A percentile compares a stretch with the other conserved stretches of the same genome.
Evolutionary conservation across 2,329 filamentous ascomycete genomes (phyloP).

Genomic region (Ophiosphaerella herpotricha): DNA sequence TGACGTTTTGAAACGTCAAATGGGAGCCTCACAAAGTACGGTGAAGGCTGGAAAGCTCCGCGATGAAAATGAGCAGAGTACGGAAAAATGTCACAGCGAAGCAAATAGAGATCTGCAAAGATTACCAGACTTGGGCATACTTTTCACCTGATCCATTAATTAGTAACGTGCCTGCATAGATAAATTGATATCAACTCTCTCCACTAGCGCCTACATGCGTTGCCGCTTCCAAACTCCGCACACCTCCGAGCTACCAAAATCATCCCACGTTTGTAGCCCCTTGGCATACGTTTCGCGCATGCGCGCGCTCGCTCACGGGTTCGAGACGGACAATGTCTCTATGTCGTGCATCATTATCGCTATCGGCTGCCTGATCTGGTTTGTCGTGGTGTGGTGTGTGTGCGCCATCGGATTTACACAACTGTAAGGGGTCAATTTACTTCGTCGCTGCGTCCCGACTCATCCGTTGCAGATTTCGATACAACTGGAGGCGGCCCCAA

Average conservation of each 20-base stretch:
- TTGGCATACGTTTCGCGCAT: slow-evolving; percentile 36
- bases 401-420: slow-evolving; percentile 63
- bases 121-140: neutral
- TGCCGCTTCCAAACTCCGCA: slow-evolving; percentile 21
- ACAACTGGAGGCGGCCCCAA: slow-evolving; percentile 55
- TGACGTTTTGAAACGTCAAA: neutral
- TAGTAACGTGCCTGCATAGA: no score
- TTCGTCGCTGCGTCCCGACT: slow-evolving; percentile 1
- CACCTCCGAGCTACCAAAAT: slow-evolving; percentile 18
- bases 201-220: slow-evolving; percentile 4
- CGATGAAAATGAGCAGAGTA: neutral
- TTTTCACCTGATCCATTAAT: neutral
- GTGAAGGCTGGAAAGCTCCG: slow-evolving; percentile 9
- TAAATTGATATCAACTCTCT: no score
- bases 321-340: slow-evolving; percentile 38
- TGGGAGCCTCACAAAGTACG: neutral
- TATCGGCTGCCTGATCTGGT: slow-evolving; percentile 60
- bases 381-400: slow-evolving; percentile 59
- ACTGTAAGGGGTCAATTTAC: slow-evolving; percentile 52
- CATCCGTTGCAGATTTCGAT: slow-evolving; percentile 53
- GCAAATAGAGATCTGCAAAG: neutral
- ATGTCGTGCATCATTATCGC: slow-evolving; percentile 47
- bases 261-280: slow-evolving; percentile 14
- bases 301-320: slow-evolving; percentile 28
- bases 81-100: neutral